A percentile compares a stretch with the other conserved stretches of the same genome.
phyloP scores from a whole-genome alignment of 352 stramenopile genomes.

The Phytophthora multivora region DNA sequence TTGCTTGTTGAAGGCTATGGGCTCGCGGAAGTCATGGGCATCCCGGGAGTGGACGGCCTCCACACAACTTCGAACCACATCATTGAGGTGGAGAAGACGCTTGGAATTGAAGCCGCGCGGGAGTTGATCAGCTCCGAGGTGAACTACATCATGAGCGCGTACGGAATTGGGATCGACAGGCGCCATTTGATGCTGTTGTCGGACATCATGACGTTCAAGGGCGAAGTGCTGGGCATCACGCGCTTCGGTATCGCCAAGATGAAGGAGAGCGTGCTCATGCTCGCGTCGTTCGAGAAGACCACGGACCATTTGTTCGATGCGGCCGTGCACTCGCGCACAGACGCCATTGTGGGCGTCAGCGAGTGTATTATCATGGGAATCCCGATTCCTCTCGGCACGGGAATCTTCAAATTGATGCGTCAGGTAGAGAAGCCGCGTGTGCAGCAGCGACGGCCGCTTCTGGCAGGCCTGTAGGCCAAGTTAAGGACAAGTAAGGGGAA shows the following conservation, averaged over 20 bases:
- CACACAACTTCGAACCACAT: conserved; percentile 99
- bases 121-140: conserved; percentile 98
- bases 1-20: conserved; percentile 99
- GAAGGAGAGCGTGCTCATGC: conserved; percentile 99
- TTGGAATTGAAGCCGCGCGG: conserved; percentile 98
- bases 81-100: conserved; percentile 95
- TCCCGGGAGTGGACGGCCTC: conserved; percentile 95
- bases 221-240: conserved; percentile 88
- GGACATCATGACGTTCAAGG: conserved; percentile 99
- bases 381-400: conserved; percentile 97
- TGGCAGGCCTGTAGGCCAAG: conserved; percentile 28
- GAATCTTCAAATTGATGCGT: conserved; percentile 96
- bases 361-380: conserved; percentile 99
- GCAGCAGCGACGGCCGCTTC: conserved; percentile 63
- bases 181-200: conserved; percentile 99
- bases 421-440: conserved; percentile 80
- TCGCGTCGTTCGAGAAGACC: conserved; percentile 99
- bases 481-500: conserved; percentile 3
- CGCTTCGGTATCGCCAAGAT: conserved; percentile 99
- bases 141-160: conserved; percentile 99
- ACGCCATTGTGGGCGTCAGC: conserved; percentile 98
- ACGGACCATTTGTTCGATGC: conserved; percentile 99
- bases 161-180: conserved; percentile 98
- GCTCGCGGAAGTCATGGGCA: conserved; percentile 98
- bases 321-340: conserved; percentile 96